Evolutionary conservation across 495 filamentous ascomycete species (phyloP), one percentile per base, ranked within the genome.

Genomic region (Podospora bellae-mahoneyi): DNA sequence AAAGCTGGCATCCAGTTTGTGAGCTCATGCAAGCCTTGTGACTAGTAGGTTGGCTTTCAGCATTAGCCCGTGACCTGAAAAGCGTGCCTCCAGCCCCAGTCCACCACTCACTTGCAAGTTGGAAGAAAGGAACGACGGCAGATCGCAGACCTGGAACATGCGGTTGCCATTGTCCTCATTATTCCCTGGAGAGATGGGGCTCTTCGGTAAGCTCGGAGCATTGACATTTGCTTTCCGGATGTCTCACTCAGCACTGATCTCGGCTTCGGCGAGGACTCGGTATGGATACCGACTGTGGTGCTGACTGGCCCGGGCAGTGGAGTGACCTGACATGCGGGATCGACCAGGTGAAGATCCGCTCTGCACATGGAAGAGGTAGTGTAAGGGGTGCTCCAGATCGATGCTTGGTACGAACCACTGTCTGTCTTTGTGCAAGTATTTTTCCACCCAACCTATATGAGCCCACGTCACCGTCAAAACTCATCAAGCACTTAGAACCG

Each of bases 281-380:
- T 48, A 48, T 48, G 2, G 9, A 48, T 48, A 48, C 39, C 9
- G 39, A 48, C 9, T 48, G 39, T 48, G 39, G 10, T 48, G 30
- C 30, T 32, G 7, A 23, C 23, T 32, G 30, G 30, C 30, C 30
- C 30, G 23, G 23, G 23, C 23, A 20, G 19, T 23, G 26, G 56
- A 59, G 56, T 59, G 19, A 59, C 16, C 56, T 59, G 56, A 59
- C 56, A 59, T 23, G 56, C n/a, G 56, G 56, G 56, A 59, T 59
- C 56, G 19, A 59, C 56, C 56, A 27, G 56, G 19, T 20, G 7
- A 59, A 20, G 56, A 59, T 59, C 56, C 26, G 56, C 56, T 5
- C 18, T 23, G 56, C 26, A 59, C 56, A 59, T 59, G 56, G 19
- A 23, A 23, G 26, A 6, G 26, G 6, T 59, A 18, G 34, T 6